phyloP scores from a whole-genome alignment of 495 filamentous ascomycete species.

The Coniosporium apollinis region DNA sequence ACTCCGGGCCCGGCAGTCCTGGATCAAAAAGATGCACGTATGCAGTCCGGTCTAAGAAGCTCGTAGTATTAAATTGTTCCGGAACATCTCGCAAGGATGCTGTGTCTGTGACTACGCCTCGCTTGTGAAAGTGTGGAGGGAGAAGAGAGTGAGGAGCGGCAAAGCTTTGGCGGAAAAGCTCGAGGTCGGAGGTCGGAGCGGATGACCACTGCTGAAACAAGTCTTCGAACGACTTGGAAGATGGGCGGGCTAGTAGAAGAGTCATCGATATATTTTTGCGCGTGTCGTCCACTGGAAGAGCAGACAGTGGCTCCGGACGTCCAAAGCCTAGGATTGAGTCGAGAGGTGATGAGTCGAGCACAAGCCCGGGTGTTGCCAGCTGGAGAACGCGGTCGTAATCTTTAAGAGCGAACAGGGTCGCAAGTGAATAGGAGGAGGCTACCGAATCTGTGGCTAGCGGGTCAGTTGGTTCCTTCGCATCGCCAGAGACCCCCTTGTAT shows the following conservation, averaged over 20 bases:
- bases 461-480: neutral
- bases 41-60: constrained; percentile 21
- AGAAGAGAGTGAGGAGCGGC: neutral
- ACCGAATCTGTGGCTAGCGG: constrained; percentile 9
- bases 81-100: constrained; percentile 7
- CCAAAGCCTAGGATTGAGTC: constrained; percentile 28
- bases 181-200: constrained; percentile 12
- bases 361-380: constrained; percentile 23
- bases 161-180: constrained; percentile 17
- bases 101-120: neutral
- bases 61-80: constrained; percentile 24
- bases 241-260: constrained; percentile 21
- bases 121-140: too few species aligned
- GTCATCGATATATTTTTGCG: constrained; percentile 12
- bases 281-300: constrained; percentile 18
- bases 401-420: constrained; percentile 22
- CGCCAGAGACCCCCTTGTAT: neutral
- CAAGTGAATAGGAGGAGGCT: constrained; percentile 23
- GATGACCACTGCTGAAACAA: constrained; percentile 9
- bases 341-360: constrained; percentile 26
- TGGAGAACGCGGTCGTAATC: constrained; percentile 28
- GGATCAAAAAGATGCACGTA: constrained; percentile 29
- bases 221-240: constrained; percentile 5
- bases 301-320: constrained; percentile 15
- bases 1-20: constrained; percentile 30